Evolutionary conservation across 768 basidiomycete species (phyloP).

Genomic region (Suillus bovinus): DNA sequence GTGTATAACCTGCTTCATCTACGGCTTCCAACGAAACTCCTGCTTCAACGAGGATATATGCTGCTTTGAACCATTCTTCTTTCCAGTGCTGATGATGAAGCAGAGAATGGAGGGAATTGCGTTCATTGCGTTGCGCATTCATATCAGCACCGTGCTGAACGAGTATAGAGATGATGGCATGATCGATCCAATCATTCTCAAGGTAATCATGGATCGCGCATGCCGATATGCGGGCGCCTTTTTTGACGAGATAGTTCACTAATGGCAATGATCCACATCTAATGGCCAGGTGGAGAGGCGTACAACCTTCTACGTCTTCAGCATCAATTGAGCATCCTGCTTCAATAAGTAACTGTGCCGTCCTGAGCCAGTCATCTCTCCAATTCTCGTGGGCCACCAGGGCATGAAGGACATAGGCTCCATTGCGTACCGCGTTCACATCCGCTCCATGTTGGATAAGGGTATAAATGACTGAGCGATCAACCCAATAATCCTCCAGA

Average conservation of each 20-base stretch:
- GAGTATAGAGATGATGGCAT: neutral
- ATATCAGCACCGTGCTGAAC: neutral
- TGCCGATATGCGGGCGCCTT: neutral
- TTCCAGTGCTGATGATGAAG: neutral
- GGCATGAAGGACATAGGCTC: neutral
- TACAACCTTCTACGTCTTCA: neutral
- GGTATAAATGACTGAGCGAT: neutral
- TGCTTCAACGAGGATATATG: neutral
- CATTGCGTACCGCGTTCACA: neutral
- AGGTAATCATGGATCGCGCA: neutral
- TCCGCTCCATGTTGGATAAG: neutral
- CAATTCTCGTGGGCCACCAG: neutral
- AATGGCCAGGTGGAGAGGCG: neutral
- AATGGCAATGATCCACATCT: neutral
- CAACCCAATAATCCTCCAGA: neutral
- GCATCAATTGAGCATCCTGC: neutral
- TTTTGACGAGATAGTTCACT: neutral
- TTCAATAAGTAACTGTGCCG: neutral
- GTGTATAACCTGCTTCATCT: neutral
- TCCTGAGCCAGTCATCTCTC: neutral
- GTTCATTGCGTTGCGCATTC: neutral
- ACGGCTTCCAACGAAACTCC: neutral
- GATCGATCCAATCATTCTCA: neutral
- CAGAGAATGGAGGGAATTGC: neutral
- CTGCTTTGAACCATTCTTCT: neutral